phyloP scores from a whole-genome alignment of 208 protist genomes.

The Phytomonas sp. region DNA sequence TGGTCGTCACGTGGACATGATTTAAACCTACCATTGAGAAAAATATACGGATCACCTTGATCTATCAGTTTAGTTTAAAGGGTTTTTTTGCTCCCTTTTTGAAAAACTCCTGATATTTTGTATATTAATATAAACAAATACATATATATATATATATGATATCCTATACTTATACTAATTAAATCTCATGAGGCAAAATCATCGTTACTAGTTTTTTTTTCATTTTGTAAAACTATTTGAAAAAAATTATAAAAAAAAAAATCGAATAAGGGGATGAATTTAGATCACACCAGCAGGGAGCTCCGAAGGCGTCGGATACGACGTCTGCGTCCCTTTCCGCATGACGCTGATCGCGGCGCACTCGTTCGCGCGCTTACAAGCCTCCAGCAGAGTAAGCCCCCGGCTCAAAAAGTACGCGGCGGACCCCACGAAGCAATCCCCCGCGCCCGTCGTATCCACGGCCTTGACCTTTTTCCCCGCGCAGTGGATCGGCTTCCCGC shows the following conservation, averaged over 20 bases:
- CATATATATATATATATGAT: slow-evolving; percentile 16
- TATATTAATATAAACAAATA: slow-evolving; percentile 3
- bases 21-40: neutral
- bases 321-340: slow-evolving; percentile 83
- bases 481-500: slow-evolving; percentile 29
- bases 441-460: slow-evolving; percentile 91
- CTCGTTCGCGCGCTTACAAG: slow-evolving; percentile 66
- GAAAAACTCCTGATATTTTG: neutral
- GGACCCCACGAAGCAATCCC: slow-evolving; percentile 90
- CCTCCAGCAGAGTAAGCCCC: slow-evolving; percentile 62
- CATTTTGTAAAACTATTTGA: too few relatives aligned
- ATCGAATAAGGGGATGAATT: slow-evolving; percentile 10
- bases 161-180: neutral
- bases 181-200: neutral
- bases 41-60: neutral
- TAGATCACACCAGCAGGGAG: slow-evolving; percentile 28
- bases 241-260: slow-evolving; percentile 14
- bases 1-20: neutral
- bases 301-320: slow-evolving; percentile 65
- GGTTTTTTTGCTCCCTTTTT: neutral
- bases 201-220: slow-evolving; percentile 1
- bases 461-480: slow-evolving; percentile 67
- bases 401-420: slow-evolving; percentile 83
- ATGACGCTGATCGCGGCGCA: slow-evolving; percentile 85
- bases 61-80: neutral